Conservation (phyloP, 202 grass and related monocot genomes). For the Carex sylvatica region DNA sequence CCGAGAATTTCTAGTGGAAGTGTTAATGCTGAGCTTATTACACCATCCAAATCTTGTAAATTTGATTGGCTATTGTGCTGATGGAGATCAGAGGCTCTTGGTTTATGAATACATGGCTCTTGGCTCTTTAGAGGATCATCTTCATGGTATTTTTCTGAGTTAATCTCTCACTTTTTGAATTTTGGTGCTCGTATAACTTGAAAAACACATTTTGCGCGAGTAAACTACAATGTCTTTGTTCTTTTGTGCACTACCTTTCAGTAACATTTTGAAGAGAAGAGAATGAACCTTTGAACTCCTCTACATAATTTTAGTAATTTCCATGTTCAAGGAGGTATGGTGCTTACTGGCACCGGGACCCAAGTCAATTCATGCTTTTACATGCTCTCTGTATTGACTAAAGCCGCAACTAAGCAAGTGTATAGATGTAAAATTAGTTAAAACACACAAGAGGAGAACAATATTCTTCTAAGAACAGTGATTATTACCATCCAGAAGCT, state of each 20-base stretch:
- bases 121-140: constrained; percentile 68
- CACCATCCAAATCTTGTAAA: constrained; percentile 86
- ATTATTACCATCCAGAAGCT: not conserved
- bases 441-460: not conserved
- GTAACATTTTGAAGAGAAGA: not conserved
- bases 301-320: constrained; percentile 3
- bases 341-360: not conserved
- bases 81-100: constrained; percentile 69
- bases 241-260: not conserved
- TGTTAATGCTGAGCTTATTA: constrained; percentile 60
- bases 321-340: not conserved
- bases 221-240: not conserved
- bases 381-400: not conserved
- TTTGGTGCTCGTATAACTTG: not conserved
- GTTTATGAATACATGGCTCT: constrained; percentile 94
- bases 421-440: not conserved
- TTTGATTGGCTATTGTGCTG: constrained; percentile 72
- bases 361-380: not conserved
- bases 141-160: constrained; percentile 54
- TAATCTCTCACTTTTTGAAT: not conserved
- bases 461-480: not conserved
- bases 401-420: not conserved
- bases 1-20: constrained; percentile 69
- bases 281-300: not conserved
- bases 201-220: not conserved